Conservation (phyloP, 805 yeast species). For the Starmera caribaea region DNA sequence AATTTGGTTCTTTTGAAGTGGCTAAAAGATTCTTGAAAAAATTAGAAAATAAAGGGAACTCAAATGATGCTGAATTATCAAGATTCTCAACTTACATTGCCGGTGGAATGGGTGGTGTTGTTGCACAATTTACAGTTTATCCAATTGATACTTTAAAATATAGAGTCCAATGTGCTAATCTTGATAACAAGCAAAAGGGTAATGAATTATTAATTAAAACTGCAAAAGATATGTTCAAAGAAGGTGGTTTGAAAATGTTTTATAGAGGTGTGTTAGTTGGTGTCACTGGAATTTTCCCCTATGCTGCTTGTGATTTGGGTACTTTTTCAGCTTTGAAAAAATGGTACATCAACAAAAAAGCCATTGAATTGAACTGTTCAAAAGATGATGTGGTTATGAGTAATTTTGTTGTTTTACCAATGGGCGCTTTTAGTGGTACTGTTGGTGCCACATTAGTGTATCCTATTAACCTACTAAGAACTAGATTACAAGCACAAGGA, state of each 20-base stretch:
- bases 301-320: slow-evolving; percentile 93
- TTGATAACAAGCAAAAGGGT: slow-evolving; percentile 55
- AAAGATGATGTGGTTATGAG: slow-evolving; percentile 66
- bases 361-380: slow-evolving; percentile 38
- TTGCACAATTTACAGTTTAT: slow-evolving; percentile 85
- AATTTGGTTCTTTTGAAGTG: slow-evolving; percentile 90
- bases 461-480: slow-evolving; percentile 84
- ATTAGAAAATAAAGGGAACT: slow-evolving; percentile 66
- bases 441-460: slow-evolving; percentile 95
- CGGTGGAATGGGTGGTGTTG: slow-evolving; percentile 95
- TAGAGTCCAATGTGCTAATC: slow-evolving; percentile 85
- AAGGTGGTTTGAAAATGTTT: slow-evolving; percentile 71
- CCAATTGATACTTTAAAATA: slow-evolving; percentile 94
- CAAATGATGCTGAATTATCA: slow-evolving; percentile 42
- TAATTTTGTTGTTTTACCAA: slow-evolving; percentile 68
- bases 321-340: slow-evolving; percentile 82
- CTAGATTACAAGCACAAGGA: slow-evolving; percentile 96
- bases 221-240: slow-evolving; percentile 65
- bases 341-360: slow-evolving; percentile 59
- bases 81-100: slow-evolving; percentile 75
- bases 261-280: slow-evolving; percentile 89
- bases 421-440: slow-evolving; percentile 94
- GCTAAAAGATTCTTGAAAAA: slow-evolving; percentile 66
- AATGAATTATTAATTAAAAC: slow-evolving; percentile 52
- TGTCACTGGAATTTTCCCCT: slow-evolving; percentile 93